Base-by-base conservation (phyloP, 2,329 filamentous ascomycete species). In the Diaporthe capsici region DNA sequence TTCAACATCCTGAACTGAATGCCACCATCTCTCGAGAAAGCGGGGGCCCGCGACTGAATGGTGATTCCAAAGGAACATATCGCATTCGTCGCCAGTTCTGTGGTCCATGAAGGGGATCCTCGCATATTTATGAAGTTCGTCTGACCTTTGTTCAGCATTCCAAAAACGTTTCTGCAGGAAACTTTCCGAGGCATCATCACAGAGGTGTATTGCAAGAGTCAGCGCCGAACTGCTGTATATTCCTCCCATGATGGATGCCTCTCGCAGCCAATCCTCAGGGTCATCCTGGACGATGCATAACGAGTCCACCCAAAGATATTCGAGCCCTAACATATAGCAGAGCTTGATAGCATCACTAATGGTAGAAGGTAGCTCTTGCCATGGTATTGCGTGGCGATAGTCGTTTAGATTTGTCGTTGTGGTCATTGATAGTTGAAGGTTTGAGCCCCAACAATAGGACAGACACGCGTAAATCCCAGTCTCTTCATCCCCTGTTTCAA, bases 211-310 rank as follows among this genome's bases (percentile, higher is more conserved):
- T 22, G 57, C 58, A 9, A 74, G 51, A 20, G 72, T 74, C 12
- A 74, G 34, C 17, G 53, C 34, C 10, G 72, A 53, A 22, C 47
- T 25, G 39, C 15, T 39, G 63, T 71, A 74, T 10, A 71, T 31
- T 13, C 28, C 53, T n/a, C 37, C 57, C 72, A 74, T 74, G 31
- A 20, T 31, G 10, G 72, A 71, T 13, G 72, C 53, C 53, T 74
- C 63, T 22, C 53, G 72, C 25, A 51, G 20, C 72, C 72, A 74
- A 42, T 74, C 72, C 4, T 71, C 28, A 2, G n/a, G 13, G 34
- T 74, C 72, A 22, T 71, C 72, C 39, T 74, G 72, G 9, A 68
- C 8, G 55, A 74, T 74, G 15, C 72, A 71, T 4, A 71, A 44
- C 9, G 63, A 60, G 42, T 74, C 72, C 22, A 71, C 37, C 63